Percentiles rank a stretch among this genome's conserved stretches.
Evolutionary conservation across 768 basidiomycete genomes (phyloP).

Genomic region (Lactarius evosmus): DNA sequence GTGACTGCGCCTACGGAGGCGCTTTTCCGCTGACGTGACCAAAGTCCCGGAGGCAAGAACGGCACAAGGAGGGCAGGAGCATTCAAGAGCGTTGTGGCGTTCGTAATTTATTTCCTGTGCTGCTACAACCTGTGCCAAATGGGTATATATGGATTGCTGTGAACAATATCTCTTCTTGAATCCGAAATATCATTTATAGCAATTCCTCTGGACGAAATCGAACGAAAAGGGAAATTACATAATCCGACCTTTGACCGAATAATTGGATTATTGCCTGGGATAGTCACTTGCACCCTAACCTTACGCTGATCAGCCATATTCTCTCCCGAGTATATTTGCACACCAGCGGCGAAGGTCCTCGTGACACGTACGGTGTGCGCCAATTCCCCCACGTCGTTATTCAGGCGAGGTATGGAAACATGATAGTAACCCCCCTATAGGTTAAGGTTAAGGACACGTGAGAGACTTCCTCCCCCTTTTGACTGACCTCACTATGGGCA

Average conservation of each 20-base stretch:
- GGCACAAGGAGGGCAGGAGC: not conserved
- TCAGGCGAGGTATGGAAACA: not conserved
- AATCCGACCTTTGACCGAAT: too few relatives aligned
- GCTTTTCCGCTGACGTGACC: not conserved
- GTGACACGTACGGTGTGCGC: not conserved
- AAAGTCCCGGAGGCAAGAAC: not conserved
- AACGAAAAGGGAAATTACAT: too few relatives aligned
- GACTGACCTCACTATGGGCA: not conserved
- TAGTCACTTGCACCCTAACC: too few relatives aligned
- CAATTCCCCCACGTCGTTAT: not conserved
- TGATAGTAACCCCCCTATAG: not conserved
- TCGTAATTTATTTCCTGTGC: not conserved
- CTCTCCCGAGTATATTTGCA: too few relatives aligned
- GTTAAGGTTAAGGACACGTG: not conserved
- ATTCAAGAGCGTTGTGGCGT: not conserved
- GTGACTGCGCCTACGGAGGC: not conserved
- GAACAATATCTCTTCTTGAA: not conserved
- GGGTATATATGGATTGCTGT: not conserved
- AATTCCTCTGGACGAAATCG: not conserved
- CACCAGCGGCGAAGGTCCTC: not conserved
- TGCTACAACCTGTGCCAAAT: not conserved
- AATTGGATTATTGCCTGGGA: too few relatives aligned
- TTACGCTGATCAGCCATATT: too few relatives aligned
- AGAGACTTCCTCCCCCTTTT: not conserved
- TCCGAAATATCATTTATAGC: not conserved